phyloP scores from a whole-genome alignment of 257 asterid genomes.

The Capsicum pubescens region DNA sequence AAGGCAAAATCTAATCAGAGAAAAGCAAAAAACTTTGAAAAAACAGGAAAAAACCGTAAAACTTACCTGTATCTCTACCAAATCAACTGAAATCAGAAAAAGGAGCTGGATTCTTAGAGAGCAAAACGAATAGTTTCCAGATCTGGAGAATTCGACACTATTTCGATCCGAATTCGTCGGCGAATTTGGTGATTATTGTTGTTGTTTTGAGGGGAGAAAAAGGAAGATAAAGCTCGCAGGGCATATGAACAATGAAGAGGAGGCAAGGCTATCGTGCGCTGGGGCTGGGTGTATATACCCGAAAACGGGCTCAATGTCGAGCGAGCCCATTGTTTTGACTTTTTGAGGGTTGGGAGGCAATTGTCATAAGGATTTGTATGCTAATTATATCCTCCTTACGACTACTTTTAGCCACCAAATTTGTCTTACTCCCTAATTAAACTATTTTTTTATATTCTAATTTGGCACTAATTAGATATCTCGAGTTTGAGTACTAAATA shows the following conservation, averaged over 20 bases:
- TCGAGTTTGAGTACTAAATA: neutral
- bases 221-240: constrained; percentile 26
- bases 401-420: constrained; percentile 3
- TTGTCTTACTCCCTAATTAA: neutral
- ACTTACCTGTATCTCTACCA: neutral
- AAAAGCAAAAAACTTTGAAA: neutral
- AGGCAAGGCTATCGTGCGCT: constrained; percentile 28
- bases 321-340: constrained; percentile 6
- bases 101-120: neutral
- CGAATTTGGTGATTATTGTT: neutral
- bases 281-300: constrained; percentile 18
- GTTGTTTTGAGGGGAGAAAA: neutral
- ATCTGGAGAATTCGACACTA: neutral
- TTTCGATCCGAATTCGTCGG: neutral
- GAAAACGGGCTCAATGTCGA: constrained; percentile 25
- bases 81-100: neutral
- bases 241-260: constrained; percentile 4
- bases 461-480: neutral
- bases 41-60: neutral
- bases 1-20: neutral
- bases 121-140: neutral
- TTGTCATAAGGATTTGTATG: neutral
- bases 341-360: neutral
- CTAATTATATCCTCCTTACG: neutral
- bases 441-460: neutral